Percentiles rank a stretch among this genome's conserved stretches.
Conservation (phyloP, 2,329 filamentous ascomycete genomes). For the Peltaster fructicola region DNA sequence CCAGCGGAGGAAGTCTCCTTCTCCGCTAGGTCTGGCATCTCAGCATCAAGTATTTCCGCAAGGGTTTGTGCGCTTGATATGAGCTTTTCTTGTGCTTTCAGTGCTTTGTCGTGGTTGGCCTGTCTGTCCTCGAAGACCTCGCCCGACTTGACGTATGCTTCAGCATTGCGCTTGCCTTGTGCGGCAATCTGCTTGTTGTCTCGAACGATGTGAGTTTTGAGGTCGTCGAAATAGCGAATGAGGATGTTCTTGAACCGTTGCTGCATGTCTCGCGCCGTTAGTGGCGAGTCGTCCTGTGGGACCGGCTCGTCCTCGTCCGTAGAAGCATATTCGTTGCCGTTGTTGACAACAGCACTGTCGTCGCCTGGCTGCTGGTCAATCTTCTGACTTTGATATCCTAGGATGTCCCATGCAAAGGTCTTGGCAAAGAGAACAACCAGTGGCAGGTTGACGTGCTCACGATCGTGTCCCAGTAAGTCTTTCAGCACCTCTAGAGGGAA, state of each 20-base stretch:
- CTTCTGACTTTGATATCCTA: conserved; percentile 57
- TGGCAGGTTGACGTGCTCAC: conserved; percentile 79
- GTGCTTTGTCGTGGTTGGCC: conserved; percentile 82
- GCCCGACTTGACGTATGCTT: conserved; percentile 95
- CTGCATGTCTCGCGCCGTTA: conserved; percentile 60
- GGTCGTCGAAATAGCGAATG: conserved; percentile 77
- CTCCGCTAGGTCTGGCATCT: conserved; percentile 88
- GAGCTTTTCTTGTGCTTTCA: conserved; percentile 82
- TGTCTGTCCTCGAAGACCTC: conserved; percentile 97
- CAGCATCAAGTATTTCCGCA: conserved; percentile 69
- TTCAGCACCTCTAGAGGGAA: conserved; percentile 97
- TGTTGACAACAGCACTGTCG: conserved; percentile 48
- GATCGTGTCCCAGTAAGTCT: conserved; percentile 82
- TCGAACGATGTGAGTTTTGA: conserved; percentile 72
- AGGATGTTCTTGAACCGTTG: conserved; percentile 76
- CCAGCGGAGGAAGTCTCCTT: conserved; percentile 51
- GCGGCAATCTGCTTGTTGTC: conserved; percentile 77
- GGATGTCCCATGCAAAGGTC: conserved; percentile 85
- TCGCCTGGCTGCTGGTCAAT: conserved; percentile 69
- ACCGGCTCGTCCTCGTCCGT: conserved; percentile 33
- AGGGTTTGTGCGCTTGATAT: conserved; percentile 79
- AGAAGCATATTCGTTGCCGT: conserved; percentile 33
- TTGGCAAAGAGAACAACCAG: conserved; percentile 92
- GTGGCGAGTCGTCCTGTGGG: conserved; percentile 46
- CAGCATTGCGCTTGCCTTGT: conserved; percentile 86